Evolutionary conservation across 2,329 filamentous ascomycete species (phyloP).

Genomic region (Aspergillus calidoustus): DNA sequence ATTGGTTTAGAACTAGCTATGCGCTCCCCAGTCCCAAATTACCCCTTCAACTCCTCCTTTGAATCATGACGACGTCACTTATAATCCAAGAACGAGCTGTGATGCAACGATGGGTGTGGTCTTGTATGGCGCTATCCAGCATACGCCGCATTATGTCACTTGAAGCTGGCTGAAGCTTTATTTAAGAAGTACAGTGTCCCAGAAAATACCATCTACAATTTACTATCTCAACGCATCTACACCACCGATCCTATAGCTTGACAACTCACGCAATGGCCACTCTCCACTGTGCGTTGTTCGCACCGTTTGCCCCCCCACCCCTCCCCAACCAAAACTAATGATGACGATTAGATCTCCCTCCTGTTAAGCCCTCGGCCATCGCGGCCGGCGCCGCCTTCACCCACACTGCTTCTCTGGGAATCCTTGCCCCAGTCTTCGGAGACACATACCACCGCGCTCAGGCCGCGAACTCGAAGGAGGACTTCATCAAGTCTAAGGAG

Average conservation of each 20-base stretch:
- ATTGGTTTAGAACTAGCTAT: conserved; percentile 22
- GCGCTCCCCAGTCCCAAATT: conserved; percentile 2
- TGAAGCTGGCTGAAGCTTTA: background rate
- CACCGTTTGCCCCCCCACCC: background rate
- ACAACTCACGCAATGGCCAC: conserved; percentile 56
- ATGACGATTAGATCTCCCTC: conserved; percentile 65
- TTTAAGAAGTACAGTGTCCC: conserved; percentile 8
- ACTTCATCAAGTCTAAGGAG: conserved; percentile 94
- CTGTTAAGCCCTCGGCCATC: conserved; percentile 97
- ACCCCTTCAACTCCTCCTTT: conserved; percentile 8
- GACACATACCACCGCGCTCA: conserved; percentile 93
- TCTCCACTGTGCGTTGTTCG: conserved; percentile 59
- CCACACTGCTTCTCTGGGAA: conserved; percentile 85
- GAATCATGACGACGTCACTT: conserved; percentile 39
- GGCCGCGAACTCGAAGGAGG: conserved; percentile 90
- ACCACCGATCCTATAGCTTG: background rate
- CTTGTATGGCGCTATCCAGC: conserved; percentile 1
- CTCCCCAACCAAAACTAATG: conserved; percentile 6
- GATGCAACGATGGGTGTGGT: conserved; percentile 15
- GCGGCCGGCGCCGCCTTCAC: conserved; percentile 95
- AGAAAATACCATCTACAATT: background rate
- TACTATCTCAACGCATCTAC: background rate
- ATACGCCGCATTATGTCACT: conserved; percentile 16
- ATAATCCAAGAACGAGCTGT: background rate
- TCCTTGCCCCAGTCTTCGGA: conserved; percentile 88